Evolutionary conservation across 805 yeast species (phyloP).

Genomic region (Spathaspora arborariae): DNA sequence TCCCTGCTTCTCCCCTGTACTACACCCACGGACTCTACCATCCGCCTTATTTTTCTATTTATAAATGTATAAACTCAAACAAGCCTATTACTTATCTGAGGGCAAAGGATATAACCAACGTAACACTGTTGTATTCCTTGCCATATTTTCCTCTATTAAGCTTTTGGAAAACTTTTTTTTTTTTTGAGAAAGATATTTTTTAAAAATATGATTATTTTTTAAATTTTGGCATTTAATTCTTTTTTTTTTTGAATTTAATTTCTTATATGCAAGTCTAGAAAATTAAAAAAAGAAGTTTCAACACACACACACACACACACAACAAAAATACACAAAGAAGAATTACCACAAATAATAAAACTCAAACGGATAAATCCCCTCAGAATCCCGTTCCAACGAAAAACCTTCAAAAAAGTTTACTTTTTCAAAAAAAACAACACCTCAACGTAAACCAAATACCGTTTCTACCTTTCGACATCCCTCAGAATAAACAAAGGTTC

Average conservation of each 20-base stretch:
- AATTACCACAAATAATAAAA: background rate
- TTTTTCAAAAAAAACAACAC: background rate
- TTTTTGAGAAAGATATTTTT: too few species aligned
- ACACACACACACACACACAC: background rate
- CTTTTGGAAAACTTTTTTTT: background rate
- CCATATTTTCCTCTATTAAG: background rate
- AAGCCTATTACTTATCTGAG: too few species aligned
- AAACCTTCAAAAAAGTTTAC: background rate
- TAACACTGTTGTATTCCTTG: background rate
- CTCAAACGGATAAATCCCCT: background rate
- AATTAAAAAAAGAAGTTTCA: background rate
- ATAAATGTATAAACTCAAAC: too few species aligned
- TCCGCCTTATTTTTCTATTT: too few species aligned
- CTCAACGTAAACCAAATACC: background rate
- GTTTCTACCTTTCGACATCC: background rate
- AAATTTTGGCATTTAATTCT: background rate
- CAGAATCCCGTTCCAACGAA: conserved; percentile 1
- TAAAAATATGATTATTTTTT: background rate
- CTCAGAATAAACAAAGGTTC: too few species aligned
- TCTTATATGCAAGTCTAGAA: background rate
- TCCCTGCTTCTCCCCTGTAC: too few species aligned
- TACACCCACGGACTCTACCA: too few species aligned
- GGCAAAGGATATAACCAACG: background rate
- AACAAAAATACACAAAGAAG: background rate
- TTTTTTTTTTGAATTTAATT: background rate